Conservation (phyloP, 495 filamentous ascomycete species). For the Cetradonia linearis region DNA sequence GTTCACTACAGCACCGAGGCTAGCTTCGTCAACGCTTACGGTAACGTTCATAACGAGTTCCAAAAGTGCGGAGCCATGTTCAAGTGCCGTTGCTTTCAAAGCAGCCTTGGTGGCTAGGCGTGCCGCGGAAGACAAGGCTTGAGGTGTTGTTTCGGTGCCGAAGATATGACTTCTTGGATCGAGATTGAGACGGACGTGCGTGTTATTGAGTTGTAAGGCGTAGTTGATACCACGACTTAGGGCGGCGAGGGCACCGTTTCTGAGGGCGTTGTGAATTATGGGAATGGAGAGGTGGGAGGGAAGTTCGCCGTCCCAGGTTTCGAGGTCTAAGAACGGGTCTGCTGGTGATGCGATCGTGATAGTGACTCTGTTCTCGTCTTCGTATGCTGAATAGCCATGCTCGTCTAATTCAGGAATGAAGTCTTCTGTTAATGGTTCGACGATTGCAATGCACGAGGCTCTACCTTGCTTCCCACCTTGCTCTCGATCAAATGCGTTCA, state of each 20-base stretch:
- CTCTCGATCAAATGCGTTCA: conserved; percentile 60
- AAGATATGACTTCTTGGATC: conserved; percentile 56
- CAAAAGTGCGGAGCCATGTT: conserved; percentile 53
- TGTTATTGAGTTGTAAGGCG: conserved; percentile 61
- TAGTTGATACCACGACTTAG: conserved; percentile 75
- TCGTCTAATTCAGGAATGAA: conserved; percentile 22
- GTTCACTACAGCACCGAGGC: conserved; percentile 76
- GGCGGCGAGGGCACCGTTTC: conserved; percentile 73
- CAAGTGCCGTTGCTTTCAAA: conserved; percentile 44
- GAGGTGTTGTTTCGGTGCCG: conserved; percentile 52
- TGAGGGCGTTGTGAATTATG: conserved; percentile 52
- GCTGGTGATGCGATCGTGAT: conserved; percentile 38
- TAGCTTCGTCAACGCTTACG: conserved; percentile 72
- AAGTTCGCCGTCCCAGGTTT: conserved; percentile 30
- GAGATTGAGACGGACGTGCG: conserved; percentile 57
- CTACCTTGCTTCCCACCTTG: conserved; percentile 69
- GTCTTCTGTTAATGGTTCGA: conserved; percentile 49
- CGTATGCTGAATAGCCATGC: conserved; percentile 17
- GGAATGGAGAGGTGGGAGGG: conserved; percentile 48
- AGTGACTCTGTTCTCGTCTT: conserved; percentile 51
- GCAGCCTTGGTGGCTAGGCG: conserved; percentile 59
- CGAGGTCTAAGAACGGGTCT: conserved; percentile 7
- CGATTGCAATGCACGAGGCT: conserved; percentile 59
- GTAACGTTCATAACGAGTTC: conserved; percentile 86
- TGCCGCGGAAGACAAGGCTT: conserved; percentile 70